Conservation (phyloP, 2,329 filamentous ascomycete genomes). For the Fusarium poae region DNA sequence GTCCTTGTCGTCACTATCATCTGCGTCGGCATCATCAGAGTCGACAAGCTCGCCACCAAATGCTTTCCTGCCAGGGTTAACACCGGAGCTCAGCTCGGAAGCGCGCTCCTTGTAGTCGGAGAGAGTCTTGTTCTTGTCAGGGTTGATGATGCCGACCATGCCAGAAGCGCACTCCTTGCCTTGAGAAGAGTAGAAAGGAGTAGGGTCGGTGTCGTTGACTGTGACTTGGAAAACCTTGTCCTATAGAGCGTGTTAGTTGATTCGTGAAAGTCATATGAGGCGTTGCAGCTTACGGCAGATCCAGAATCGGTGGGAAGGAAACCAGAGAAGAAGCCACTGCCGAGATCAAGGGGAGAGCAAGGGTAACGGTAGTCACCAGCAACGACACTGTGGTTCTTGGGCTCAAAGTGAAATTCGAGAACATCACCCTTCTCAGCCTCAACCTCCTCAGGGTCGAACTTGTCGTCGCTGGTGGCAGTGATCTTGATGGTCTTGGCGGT, state of each 20-base stretch:
- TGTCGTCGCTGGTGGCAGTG: constrained; percentile 51
- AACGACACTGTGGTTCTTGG: constrained; percentile 56
- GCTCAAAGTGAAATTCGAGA: constrained; percentile 55
- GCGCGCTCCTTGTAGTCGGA: constrained; percentile 52
- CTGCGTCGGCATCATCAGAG: constrained; percentile 34
- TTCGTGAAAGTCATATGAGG: background rate
- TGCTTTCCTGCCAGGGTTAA: constrained; percentile 45
- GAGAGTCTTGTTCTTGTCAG: constrained; percentile 49
- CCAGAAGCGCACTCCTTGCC: constrained; percentile 54
- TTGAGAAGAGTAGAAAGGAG: constrained; percentile 57
- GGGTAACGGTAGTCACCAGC: constrained; percentile 53
- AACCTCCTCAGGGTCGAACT: constrained; percentile 53
- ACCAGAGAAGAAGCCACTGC: constrained; percentile 57
- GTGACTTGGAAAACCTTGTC: constrained; percentile 54
- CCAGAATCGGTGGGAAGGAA: constrained; percentile 50
- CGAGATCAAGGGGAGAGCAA: constrained; percentile 52
- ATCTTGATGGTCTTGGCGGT: constrained; percentile 53
- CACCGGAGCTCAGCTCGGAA: constrained; percentile 43
- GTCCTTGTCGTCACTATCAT: constrained; percentile 7
- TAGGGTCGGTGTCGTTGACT: constrained; percentile 52
- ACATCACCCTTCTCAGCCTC: constrained; percentile 53
- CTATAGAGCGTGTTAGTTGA: constrained; percentile 39
- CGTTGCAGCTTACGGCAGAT: constrained; percentile 46
- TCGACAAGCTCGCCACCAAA: constrained; percentile 52
- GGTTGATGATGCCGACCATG: constrained; percentile 59